Percentiles rank a stretch among this genome's conserved stretches.
Evolutionary conservation across 1,284 basidiomycete species (phyloP).

Genomic region (Cryptococcus sp.): DNA sequence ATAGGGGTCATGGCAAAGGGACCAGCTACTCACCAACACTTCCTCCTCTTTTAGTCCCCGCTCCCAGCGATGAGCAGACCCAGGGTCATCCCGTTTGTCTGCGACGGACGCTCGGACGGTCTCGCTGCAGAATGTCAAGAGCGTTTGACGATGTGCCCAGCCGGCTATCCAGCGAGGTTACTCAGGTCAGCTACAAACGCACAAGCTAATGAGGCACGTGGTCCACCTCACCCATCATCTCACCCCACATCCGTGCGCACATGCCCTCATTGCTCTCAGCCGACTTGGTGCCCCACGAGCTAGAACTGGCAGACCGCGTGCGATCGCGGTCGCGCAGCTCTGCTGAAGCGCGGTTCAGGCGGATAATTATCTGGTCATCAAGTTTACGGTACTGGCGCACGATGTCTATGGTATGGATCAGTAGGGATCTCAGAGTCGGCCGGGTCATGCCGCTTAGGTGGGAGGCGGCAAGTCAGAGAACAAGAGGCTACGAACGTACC

Average conservation of each 20-base stretch:
- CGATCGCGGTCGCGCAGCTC: conserved; percentile 62
- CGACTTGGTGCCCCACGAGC: conserved; percentile 39
- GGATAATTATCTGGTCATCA: conserved; percentile 76
- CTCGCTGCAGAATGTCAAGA: conserved; percentile 72
- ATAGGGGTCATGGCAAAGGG: too few species aligned
- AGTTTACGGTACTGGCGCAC: conserved; percentile 78
- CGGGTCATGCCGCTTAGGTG: too few species aligned
- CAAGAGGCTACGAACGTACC: conserved; percentile 54
- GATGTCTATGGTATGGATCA: conserved; percentile 58
- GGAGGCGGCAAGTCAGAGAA: not conserved
- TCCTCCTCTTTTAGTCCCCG: conserved; percentile 64
- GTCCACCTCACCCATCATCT: conserved; percentile 66
- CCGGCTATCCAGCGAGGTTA: conserved; percentile 57
- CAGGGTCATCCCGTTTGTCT: conserved; percentile 54
- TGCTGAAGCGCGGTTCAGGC: conserved; percentile 76
- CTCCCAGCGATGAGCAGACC: conserved; percentile 40
- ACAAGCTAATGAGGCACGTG: not conserved
- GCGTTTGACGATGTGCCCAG: conserved; percentile 73
- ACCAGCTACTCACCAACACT: conserved; percentile 64
- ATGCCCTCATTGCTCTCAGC: conserved; percentile 54
- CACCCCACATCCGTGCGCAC: conserved; percentile 73
- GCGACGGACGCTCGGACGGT: conserved; percentile 66
- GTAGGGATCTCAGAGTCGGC: not conserved
- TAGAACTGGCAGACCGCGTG: conserved; percentile 23
- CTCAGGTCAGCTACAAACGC: conserved; percentile 4